A percentile compares a stretch with the other conserved stretches of the same genome.
Evolutionary conservation across 192 early-diverging fungal species (phyloP).

Genomic region (Entomortierella lignicola): DNA sequence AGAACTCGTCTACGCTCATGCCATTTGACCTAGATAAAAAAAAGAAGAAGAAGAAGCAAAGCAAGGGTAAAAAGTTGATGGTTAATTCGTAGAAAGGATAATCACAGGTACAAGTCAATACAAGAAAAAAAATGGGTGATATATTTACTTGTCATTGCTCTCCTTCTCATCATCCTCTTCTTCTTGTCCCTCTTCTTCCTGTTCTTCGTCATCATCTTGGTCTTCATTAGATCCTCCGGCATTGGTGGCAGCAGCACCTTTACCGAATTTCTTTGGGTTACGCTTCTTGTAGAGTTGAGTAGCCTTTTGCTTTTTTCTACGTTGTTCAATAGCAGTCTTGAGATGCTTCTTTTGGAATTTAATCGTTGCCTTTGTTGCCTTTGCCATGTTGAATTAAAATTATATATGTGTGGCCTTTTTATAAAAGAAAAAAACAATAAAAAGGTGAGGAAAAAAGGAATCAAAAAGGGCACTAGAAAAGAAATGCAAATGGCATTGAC

Average conservation of each 20-base stretch:
- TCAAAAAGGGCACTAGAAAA: neutral
- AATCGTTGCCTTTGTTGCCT: conserved; percentile 76
- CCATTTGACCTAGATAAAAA: conserved; percentile 31
- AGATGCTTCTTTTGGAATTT: conserved; percentile 85
- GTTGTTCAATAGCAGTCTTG: conserved; percentile 71
- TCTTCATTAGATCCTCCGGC: conserved; percentile 4
- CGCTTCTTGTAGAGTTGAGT: conserved; percentile 69
- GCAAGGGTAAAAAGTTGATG: neutral
- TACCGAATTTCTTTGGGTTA: conserved; percentile 65
- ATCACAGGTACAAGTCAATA: neutral
- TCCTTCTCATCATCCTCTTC: conserved; percentile 29
- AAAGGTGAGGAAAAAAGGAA: too few species aligned
- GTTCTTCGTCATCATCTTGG: conserved; percentile 1
- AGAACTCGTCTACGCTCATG: conserved; percentile 65
- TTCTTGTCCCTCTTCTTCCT: conserved; percentile 23
- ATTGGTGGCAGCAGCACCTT: conserved; percentile 29
- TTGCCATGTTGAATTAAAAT: conserved; percentile 64
- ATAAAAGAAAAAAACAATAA: too few species aligned
- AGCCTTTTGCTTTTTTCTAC: conserved; percentile 67
- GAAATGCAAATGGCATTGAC: neutral
- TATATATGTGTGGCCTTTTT: too few species aligned
- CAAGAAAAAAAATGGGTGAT: neutral
- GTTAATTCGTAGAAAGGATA: neutral
- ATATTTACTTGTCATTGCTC: conserved; percentile 32
- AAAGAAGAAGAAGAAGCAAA: neutral